These are phyloP conservation scores for Trichoderma gamsii DNA, from an alignment of 495 filamentous ascomycete species.

Conservation along the genomic window DNA sequence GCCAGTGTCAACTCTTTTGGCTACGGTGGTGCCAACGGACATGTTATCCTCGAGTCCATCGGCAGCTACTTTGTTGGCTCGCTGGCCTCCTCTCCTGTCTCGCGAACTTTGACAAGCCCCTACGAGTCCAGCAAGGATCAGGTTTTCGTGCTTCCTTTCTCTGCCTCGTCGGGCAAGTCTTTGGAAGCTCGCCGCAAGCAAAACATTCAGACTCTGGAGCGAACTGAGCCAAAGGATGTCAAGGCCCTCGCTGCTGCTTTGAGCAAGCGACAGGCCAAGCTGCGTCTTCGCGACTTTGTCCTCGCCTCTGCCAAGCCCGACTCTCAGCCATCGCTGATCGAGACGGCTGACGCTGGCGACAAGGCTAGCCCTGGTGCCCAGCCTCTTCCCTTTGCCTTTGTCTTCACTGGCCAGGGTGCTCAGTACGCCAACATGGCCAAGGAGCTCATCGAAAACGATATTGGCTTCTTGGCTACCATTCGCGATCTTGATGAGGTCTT, in stretches of 20 bases:
- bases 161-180: conserved; percentile 19
- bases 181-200: conserved; percentile 16
- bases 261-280: conserved; percentile 17
- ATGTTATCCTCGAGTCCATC: conserved; percentile 32
- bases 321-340: conserved; percentile 17
- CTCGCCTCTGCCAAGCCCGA: background rate
- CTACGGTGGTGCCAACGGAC: conserved; percentile 40
- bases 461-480: conserved; percentile 35
- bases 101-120: background rate
- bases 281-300: conserved; percentile 19
- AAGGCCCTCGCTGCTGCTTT: conserved; percentile 28
- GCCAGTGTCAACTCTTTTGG: conserved; percentile 29
- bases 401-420: conserved; percentile 45
- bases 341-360: conserved; percentile 36
- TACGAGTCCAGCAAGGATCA: background rate
- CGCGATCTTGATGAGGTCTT: conserved; percentile 36
- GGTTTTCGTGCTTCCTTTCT: conserved; percentile 19
- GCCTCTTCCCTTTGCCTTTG: conserved; percentile 37
- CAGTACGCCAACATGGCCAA: conserved; percentile 56
- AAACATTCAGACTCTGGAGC: background rate
- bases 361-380: conserved; percentile 16
- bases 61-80: conserved; percentile 20
- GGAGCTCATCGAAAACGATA: conserved; percentile 43
- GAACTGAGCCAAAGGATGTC: conserved; percentile 14
- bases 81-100: background rate